These are phyloP conservation scores for Candida tibetensis DNA, from an alignment of 805 yeast genomes.

Conservation along the genomic window DNA sequence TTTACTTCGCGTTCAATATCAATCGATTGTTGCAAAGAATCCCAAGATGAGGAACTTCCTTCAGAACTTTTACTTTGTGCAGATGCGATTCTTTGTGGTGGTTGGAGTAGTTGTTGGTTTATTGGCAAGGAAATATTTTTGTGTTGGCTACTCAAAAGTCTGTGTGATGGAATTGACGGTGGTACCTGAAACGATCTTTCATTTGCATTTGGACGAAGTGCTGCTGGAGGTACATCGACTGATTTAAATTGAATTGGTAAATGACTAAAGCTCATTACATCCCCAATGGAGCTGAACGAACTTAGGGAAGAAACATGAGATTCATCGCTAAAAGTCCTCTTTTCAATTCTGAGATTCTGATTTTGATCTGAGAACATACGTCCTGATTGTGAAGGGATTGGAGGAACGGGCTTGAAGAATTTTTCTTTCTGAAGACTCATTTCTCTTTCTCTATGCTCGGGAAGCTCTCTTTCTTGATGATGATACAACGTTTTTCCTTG, in stretches of 20 bases:
- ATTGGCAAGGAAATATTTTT: not conserved
- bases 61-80: conserved; percentile 6
- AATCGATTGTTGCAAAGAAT: conserved; percentile 27
- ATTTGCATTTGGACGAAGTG: no score
- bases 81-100: conserved; percentile 5
- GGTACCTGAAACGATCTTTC: no score
- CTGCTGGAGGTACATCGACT: not conserved
- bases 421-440: not conserved
- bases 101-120: not conserved
- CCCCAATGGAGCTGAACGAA: conserved; percentile 36
- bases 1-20: conserved; percentile 11
- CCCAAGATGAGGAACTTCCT: conserved; percentile 21
- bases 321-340: conserved; percentile 34
- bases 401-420: not conserved
- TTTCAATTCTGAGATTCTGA: conserved; percentile 11
- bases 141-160: no score
- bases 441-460: not conserved
- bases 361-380: not conserved
- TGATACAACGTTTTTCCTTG: conserved; percentile 1
- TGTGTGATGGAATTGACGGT: no score
- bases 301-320: conserved; percentile 38
- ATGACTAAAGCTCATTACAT: conserved; percentile 20
- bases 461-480: not conserved
- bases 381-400: not conserved
- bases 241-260: conserved; percentile 3